Conservation (phyloP, 2,329 filamentous ascomycete genomes). For the Tolypocladium capitatum region DNA sequence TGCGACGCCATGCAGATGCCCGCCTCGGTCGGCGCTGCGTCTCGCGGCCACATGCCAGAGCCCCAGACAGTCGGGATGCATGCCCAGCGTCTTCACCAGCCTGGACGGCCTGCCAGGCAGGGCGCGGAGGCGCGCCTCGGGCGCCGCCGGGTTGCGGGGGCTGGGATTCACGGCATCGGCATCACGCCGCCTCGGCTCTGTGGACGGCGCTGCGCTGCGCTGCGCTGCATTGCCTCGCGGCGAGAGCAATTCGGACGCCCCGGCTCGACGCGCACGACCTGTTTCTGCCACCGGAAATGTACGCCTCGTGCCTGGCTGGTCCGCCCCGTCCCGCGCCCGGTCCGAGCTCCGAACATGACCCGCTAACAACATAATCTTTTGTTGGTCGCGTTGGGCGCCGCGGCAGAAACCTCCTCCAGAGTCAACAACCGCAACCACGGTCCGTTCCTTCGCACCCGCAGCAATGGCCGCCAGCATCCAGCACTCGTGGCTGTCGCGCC, state of each 20-base stretch:
- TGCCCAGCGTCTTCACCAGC: too few species aligned
- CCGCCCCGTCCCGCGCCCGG: background rate
- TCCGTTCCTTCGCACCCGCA: background rate
- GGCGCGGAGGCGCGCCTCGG: too few species aligned
- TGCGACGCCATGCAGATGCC: background rate
- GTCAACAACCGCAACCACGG: background rate
- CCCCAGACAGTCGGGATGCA: too few species aligned
- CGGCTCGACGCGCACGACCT: background rate
- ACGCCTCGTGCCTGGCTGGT: too few species aligned
- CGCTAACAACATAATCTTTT: background rate
- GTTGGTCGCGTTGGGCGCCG: background rate
- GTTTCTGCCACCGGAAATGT: too few species aligned
- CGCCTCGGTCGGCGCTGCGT: background rate
- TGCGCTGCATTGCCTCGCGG: background rate
- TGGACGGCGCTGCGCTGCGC: background rate
- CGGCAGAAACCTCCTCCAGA: background rate
- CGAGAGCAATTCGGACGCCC: background rate
- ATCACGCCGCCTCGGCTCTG: background rate
- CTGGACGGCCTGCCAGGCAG: too few species aligned
- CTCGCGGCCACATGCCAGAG: too few species aligned
- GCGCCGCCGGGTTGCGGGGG: too few species aligned
- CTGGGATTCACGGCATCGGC: too few species aligned
- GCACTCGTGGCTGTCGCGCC: conserved; percentile 31
- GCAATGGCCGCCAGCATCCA: conserved; percentile 14
- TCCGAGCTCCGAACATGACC: background rate